Base-by-base conservation (phyloP, 192 early-diverging fungal species). In the Backusella westeae region DNA sequence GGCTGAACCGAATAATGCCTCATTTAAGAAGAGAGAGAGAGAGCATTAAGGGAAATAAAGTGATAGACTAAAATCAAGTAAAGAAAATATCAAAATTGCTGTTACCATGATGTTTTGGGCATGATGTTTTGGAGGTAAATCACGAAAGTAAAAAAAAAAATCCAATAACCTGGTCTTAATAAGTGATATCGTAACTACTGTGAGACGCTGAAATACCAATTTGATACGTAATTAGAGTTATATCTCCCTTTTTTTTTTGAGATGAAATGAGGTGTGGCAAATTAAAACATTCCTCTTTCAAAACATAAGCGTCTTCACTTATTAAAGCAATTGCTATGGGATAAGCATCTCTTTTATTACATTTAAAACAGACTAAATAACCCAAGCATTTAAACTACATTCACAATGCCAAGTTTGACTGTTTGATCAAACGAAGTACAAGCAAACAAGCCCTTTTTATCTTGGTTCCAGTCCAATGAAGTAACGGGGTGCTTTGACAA, bases 401-500 rank as follows among this genome's bases (percentile, higher is more conserved):
- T 52, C 8, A 92, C 87, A 36, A 90, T 82, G 6, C 91, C 91
- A 26, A 93, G 84, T 39, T 89, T 78, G 19, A 93, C 74, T 4
- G 82, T 77, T 75, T 92, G 90, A 75, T 94, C 92, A 85, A 93
- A 94, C 6, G 89, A 83, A 34, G 86, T 78, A 75, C 87, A 91
- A 8, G 78, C 89, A 80, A 84, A 93, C 4, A 94, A 74, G 1
- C 92, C 92, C 42, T 82, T 82, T 78, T 90, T 91, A 75, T 91
- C 89, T 5, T 80, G 70, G 17, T 85, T 85, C 92, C 92, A 94
- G 56, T 91, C 90, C 59, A 93, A 87, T 1, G 89, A 79, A 4
- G 87, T 82, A 23, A 93, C 82, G 35, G 92, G 92, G 70, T 94
- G 92, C 72, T 90, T 89, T 8, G 92, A 88, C 0, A 90, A 78